These are phyloP conservation scores for Lentinula aciculospora DNA, from an alignment of 768 basidiomycete species.

Conservation along the genomic window DNA sequence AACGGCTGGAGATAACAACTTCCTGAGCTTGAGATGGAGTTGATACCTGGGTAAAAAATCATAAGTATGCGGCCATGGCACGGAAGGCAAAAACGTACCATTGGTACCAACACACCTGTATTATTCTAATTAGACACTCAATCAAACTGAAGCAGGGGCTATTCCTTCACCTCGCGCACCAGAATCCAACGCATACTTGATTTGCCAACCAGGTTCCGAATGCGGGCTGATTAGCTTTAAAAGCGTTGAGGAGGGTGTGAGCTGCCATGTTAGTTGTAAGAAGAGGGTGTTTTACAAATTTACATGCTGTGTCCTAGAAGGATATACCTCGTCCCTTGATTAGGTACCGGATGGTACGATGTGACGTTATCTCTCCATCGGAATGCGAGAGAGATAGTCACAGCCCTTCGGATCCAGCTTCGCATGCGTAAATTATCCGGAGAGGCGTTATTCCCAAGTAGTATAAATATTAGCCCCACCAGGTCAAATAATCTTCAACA, in stretches of 20 bases:
- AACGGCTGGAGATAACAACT: constrained; percentile 50
- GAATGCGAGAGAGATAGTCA: too few relatives aligned
- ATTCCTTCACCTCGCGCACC: constrained; percentile 46
- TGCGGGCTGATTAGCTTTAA: constrained; percentile 52
- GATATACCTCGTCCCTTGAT: too few relatives aligned
- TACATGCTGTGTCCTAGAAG: too few relatives aligned
- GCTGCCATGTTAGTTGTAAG: constrained; percentile 32
- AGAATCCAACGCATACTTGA: constrained; percentile 65
- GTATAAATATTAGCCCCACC: not conserved
- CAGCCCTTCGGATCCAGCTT: too few relatives aligned
- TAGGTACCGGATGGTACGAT: too few relatives aligned
- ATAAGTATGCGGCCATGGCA: not conserved
- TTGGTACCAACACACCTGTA: constrained; percentile 54
- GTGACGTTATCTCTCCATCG: too few relatives aligned
- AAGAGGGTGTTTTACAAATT: not conserved
- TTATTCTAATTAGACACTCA: not conserved
- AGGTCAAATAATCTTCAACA: not conserved
- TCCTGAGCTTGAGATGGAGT: constrained; percentile 51
- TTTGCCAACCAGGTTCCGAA: constrained; percentile 75
- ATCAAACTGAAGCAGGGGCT: not conserved
- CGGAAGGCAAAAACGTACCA: constrained; percentile 32
- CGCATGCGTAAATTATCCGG: too few relatives aligned
- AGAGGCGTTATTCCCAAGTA: too few relatives aligned
- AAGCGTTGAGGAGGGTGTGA: constrained; percentile 46
- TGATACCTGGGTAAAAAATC: constrained; percentile 36